These are phyloP conservation scores for Hygrophorus pudorinus DNA, from an alignment of 768 basidiomycete genomes.

Conservation along the genomic window DNA sequence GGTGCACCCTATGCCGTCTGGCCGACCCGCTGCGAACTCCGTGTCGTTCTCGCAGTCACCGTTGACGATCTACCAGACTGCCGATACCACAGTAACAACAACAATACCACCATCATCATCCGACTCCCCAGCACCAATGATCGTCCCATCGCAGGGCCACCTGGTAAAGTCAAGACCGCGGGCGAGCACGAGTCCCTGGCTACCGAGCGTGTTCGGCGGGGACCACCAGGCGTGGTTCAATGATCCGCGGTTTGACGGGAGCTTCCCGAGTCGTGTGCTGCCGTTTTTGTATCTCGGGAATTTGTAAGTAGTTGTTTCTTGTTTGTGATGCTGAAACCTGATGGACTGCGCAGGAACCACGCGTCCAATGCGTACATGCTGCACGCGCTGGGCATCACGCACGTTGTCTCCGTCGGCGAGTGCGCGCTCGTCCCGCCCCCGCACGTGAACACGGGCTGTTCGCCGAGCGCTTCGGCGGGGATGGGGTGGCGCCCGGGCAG, in stretches of 20 bases:
- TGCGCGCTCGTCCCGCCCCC: conserved; percentile 81
- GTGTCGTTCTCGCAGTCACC: conserved; percentile 33
- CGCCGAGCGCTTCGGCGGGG: background rate
- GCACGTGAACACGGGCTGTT: conserved; percentile 19
- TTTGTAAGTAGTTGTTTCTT: conserved; percentile 46
- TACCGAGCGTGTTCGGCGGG: conserved; percentile 43
- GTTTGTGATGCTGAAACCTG: background rate
- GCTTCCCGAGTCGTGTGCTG: conserved; percentile 88
- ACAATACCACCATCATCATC: background rate
- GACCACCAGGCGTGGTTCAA: conserved; percentile 94
- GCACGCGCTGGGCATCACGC: conserved; percentile 89
- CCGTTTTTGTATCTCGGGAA: conserved; percentile 94
- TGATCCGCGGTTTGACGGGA: conserved; percentile 87
- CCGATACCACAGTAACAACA: background rate
- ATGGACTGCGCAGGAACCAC: conserved; percentile 55
- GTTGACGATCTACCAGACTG: background rate
- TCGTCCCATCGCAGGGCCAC: conserved; percentile 19
- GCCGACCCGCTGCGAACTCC: conserved; percentile 39
- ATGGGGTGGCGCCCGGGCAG: conserved; percentile 16
- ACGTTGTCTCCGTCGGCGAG: conserved; percentile 95
- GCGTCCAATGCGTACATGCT: conserved; percentile 94
- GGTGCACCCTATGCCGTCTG: conserved; percentile 5
- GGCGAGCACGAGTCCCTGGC: conserved; percentile 59
- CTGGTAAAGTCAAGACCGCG: conserved; percentile 44
- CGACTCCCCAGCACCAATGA: conserved; percentile 6